These are phyloP conservation scores for Aspergillus sp. DNA, from an alignment of 2,329 filamentous ascomycete genomes.

Conservation along the genomic window DNA sequence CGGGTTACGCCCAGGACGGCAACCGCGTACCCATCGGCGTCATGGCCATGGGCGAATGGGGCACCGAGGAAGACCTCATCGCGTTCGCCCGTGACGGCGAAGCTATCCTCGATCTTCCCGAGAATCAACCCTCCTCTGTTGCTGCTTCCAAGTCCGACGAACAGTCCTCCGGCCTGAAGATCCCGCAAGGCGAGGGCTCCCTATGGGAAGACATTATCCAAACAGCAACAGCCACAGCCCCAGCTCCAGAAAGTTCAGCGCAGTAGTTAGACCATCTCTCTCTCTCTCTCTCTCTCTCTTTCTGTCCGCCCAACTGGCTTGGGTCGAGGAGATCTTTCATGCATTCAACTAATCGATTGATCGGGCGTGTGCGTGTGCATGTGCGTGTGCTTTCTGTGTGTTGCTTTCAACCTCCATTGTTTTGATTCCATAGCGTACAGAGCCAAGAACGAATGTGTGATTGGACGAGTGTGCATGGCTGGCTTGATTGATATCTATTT, in stretches of 20 bases:
- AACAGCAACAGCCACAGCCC: slow-evolving; percentile 16
- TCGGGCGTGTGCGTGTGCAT: neutral
- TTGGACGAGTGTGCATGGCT: neutral
- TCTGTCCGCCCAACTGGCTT: neutral
- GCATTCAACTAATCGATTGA: neutral
- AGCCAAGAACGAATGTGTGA: neutral
- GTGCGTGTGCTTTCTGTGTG: neutral
- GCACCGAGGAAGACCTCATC: slow-evolving; percentile 52
- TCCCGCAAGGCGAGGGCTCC: slow-evolving; percentile 26
- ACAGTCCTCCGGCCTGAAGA: slow-evolving; percentile 21
- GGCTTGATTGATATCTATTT: neutral
- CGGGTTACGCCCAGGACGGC: slow-evolving; percentile 62
- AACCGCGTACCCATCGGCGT: slow-evolving; percentile 49
- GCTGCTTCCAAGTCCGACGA: slow-evolving; percentile 1
- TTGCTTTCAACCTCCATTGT: too few relatives aligned
- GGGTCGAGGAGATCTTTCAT: neutral
- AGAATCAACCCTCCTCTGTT: slow-evolving; percentile 4
- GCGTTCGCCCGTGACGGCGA: slow-evolving; percentile 55
- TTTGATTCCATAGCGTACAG: too few relatives aligned
- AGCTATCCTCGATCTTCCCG: slow-evolving; percentile 40
- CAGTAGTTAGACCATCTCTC: neutral
- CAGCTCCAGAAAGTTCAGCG: neutral
- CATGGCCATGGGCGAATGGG: slow-evolving; percentile 58
- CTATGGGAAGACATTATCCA: slow-evolving; percentile 41
- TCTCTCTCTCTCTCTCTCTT: neutral